These are phyloP conservation scores for Scytalidium sp. DNA, from an alignment of 2,329 filamentous ascomycete species.

Conservation along the genomic window DNA sequence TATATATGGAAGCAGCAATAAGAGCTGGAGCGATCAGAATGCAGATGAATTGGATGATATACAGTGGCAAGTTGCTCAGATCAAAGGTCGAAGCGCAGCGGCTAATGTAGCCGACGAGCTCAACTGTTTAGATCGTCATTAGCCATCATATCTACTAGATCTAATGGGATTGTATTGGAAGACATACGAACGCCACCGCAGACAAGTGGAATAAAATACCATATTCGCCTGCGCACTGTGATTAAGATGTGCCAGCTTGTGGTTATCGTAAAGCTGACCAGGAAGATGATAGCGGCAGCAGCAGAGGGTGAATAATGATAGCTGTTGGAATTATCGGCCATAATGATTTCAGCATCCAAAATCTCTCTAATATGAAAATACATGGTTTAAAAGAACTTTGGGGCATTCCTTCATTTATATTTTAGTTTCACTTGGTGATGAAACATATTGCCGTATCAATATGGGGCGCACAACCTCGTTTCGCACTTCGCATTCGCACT, in stretches of 20 bases:
- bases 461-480: too few relatives aligned
- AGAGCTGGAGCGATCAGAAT: conserved; percentile 47
- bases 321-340: background rate
- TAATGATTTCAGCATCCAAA: background rate
- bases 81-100: background rate
- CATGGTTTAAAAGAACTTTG: too few relatives aligned
- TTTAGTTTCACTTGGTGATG: too few relatives aligned
- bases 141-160: background rate
- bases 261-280: conserved; percentile 1
- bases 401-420: too few relatives aligned
- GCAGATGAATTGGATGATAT: conserved; percentile 30
- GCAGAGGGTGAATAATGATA: background rate
- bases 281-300: background rate
- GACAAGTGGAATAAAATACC: background rate
- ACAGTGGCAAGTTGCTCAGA: background rate
- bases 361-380: background rate
- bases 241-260: conserved; percentile 12
- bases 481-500: too few relatives aligned
- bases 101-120: background rate
- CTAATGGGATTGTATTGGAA: background rate
- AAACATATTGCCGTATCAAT: too few relatives aligned
- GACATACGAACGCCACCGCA: conserved; percentile 10
- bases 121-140: background rate
- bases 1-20: conserved; percentile 48
- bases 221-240: background rate